Evolutionary conservation across 176 grass and related monocot genomes (phyloP).

Genomic region (Thinopyrum elongatum): DNA sequence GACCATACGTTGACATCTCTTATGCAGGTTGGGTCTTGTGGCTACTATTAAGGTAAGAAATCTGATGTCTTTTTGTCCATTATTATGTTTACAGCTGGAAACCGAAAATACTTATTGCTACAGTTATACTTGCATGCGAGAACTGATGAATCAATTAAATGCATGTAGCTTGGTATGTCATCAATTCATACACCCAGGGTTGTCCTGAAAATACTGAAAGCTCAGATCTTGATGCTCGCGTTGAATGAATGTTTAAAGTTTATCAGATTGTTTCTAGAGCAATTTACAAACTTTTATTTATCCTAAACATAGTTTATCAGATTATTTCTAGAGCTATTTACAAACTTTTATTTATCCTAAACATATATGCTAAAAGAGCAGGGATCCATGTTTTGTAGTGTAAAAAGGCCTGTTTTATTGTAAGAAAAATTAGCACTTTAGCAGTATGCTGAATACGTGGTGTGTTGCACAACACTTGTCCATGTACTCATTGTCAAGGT

Average conservation of each 20-base stretch:
- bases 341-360: too few species aligned
- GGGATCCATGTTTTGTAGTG: neutral
- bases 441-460: neutral
- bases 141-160: neutral
- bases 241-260: neutral
- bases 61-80: neutral
- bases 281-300: neutral
- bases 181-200: neutral
- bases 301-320: neutral
- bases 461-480: neutral
- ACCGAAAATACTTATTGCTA: neutral
- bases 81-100: neutral
- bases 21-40: slow-evolving; percentile 77
- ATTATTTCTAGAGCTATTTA: too few species aligned
- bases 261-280: neutral
- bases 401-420: slow-evolving; percentile 1
- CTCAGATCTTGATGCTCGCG: neutral
- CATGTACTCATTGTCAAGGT: neutral
- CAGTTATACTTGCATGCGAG: neutral
- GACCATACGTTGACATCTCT: slow-evolving; percentile 22
- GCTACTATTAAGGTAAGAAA: slow-evolving; percentile 79
- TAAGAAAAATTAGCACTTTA: neutral
- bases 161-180: neutral
- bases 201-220: neutral
- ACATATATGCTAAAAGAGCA: neutral